Evolutionary conservation across 805 yeast genomes (phyloP), one percentile per base, ranked within the genome.

Genomic region (Candida nanaspora): DNA sequence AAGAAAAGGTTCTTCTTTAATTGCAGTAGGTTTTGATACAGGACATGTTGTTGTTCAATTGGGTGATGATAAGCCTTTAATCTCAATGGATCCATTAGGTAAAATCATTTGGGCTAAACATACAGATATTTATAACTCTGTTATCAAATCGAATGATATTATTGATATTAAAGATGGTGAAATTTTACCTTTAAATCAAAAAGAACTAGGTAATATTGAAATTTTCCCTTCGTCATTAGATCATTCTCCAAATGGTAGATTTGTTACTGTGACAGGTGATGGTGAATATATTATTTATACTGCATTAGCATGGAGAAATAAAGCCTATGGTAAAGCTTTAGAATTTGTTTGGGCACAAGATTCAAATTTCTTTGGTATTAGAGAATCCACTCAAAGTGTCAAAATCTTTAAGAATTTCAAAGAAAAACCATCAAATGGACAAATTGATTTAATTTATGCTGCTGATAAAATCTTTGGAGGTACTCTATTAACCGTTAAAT

Each of bases 241-340:
- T 38, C 98, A 93, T 63, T 91, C 98, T 35, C 97, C 98, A 47
- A 93, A 93, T 59, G 99, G 99, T 48, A 80, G 96, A 63, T 93
- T 85, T 60, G 97, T 89, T 31, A 84, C 98, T 22, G 96, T 93
- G 38, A 83, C 91, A 35, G 99, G 99, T 57, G 98, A 93, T 65
- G 97, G 96, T 45, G 99, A 93, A 65, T 91, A 87, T 61, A 86
- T 91, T 52, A 82, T 93, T 41, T 93, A 91, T 66, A 89, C 98
- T 2, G 91, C 98, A 2, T 74, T 93, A 54, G 98, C 98, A 1
- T 93, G 98, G 98, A 80, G 98, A 69, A 88, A 91, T 56, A 93
- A 88, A 67, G 73, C 88, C 38, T 93, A 85, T 62, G 98, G 98
- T 47, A 74, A 77, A 42, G 96, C 95, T 18, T 66, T 79, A 41